A percentile compares a stretch with the other conserved stretches of the same genome.
These are phyloP conservation scores for Eutrema heterophyllum DNA, from an alignment of 345 rosid species.

Conservation along the genomic window DNA sequence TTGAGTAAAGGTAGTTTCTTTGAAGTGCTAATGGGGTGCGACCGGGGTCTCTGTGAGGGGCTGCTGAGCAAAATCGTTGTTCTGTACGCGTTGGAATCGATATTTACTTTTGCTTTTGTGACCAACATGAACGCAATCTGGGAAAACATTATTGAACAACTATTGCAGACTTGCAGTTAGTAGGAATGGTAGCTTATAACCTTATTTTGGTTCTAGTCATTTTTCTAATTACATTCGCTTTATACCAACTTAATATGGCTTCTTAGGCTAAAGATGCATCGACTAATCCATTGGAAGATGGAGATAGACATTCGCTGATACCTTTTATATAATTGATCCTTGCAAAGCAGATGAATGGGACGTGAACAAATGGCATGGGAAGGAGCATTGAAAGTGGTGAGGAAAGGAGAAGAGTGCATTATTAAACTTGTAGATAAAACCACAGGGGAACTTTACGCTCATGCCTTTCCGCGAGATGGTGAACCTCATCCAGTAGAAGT, in stretches of 20 bases:
- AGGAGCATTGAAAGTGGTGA: constrained; percentile 73
- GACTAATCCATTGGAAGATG: not conserved
- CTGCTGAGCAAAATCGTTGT: constrained; percentile 66
- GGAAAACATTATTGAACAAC: constrained; percentile 37
- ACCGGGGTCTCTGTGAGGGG: constrained; percentile 68
- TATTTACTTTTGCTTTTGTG: constrained; percentile 75
- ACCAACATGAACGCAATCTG: constrained; percentile 66
- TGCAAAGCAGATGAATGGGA: constrained; percentile 99
- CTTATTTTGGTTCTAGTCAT: not conserved
- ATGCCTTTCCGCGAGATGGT: constrained; percentile 87
- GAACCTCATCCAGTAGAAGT: constrained; percentile 97
- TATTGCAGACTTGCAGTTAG: not conserved
- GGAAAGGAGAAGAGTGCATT: constrained; percentile 96
- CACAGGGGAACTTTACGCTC: constrained; percentile 88
- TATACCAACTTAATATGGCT: not conserved
- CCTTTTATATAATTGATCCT: constrained; percentile 14
- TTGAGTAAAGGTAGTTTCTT: constrained; percentile 63
- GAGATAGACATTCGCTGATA: constrained; percentile 2
- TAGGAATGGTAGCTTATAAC: not conserved
- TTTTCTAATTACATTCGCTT: not conserved
- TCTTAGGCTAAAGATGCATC: not conserved
- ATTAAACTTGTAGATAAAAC: constrained; percentile 91
- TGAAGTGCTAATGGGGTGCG: constrained; percentile 72
- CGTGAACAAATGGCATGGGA: constrained; percentile 99
- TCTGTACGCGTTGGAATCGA: constrained; percentile 71